A percentile compares a stretch with the other conserved stretches of the same genome.
phyloP scores from a whole-genome alignment of 1,284 basidiomycete species.

The Boletus semigastroideus region DNA sequence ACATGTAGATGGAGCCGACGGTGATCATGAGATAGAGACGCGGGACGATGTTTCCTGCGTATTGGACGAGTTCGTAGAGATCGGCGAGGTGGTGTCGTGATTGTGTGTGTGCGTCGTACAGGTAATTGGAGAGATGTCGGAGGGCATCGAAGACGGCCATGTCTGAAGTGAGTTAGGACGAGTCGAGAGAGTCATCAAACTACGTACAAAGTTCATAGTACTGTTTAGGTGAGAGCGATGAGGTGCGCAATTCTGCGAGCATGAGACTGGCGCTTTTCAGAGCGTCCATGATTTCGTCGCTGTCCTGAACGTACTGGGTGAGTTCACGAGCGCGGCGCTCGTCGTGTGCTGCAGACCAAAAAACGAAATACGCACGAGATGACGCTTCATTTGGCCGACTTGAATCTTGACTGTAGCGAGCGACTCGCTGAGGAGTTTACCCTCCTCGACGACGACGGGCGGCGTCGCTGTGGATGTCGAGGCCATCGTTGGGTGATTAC shows the following conservation, averaged over 20 bases:
- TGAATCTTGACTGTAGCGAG: constrained; percentile 89
- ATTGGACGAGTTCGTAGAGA: constrained; percentile 96
- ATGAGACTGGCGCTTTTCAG: constrained; percentile 93
- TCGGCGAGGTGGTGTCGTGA: constrained; percentile 92
- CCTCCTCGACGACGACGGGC: constrained; percentile 53
- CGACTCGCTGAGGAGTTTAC: constrained; percentile 79
- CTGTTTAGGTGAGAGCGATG: constrained; percentile 89
- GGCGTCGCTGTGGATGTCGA: constrained; percentile 16
- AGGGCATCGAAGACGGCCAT: constrained; percentile 97
- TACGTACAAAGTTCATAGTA: constrained; percentile 93
- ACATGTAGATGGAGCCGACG: constrained; percentile 97
- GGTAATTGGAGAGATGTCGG: constrained; percentile 89
- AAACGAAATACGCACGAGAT: constrained; percentile 55
- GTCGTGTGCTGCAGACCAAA: neutral
- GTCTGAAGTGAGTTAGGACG: constrained; percentile 47
- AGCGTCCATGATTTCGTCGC: constrained; percentile 96
- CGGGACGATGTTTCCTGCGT: constrained; percentile 92
- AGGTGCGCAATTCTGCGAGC: constrained; percentile 92
- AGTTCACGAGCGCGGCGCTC: neutral
- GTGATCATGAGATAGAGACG: constrained; percentile 97
- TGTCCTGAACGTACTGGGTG: constrained; percentile 54
- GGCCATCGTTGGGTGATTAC: constrained; percentile 27
- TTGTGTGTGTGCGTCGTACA: constrained; percentile 89
- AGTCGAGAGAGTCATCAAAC: neutral
- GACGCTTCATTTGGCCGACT: constrained; percentile 90